Base-by-base conservation (phyloP, 164 flowering plant genomes). In the Buxus sempervirens region DNA sequence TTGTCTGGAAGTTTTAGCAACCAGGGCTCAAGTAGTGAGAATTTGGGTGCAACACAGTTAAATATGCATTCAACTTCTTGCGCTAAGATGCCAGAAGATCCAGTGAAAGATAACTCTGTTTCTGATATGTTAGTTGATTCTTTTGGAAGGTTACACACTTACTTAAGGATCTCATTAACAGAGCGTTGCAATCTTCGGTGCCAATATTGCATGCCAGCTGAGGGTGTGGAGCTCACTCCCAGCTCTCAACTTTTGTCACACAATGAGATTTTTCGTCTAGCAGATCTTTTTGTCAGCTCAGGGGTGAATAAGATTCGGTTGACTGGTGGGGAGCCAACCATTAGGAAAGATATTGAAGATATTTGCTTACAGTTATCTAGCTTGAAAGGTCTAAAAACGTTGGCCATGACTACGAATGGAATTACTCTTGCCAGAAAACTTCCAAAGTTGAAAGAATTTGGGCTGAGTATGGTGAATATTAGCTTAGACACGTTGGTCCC, bases 261-360 rank as follows among this genome's bases (percentile, higher is more conserved):
- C 53, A 67, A 74, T 66, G 99, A 95, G 80, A 81, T 92, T 72
- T 63, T 92, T 68, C 88, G 85, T 21, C 58, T 95, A 74, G 97
- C 93, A 53, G 76, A 72, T 80, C 79, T 95, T 14, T 92, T 95
- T 81, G 96, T 90, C 18, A 80, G 79, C 70, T 80, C 93, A 16
- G 99, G 99, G 1, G 99, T 92, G 38, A 70, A 84, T 70, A 95
- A 95, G 69, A 92, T 95, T 66, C 94, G 97, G 49, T 74, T 95
- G 75, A 95, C 98, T 56, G 99, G 98, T 26, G 98, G 99, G 58
- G 98, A 95, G 85, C 99, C 99, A 26, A 87, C 97, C 20, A 63
- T 89, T 54, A 85, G 99, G 79, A 89, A 88, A 68, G 98, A 95
- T 76, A 83, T 95, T 53, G 97, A 89, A 67, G 97, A 92, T 4